A percentile compares a stretch with the other conserved stretches of the same genome.
phyloP scores from a whole-genome alignment of 148 eudicot species.

The Polygonum maritimum region DNA sequence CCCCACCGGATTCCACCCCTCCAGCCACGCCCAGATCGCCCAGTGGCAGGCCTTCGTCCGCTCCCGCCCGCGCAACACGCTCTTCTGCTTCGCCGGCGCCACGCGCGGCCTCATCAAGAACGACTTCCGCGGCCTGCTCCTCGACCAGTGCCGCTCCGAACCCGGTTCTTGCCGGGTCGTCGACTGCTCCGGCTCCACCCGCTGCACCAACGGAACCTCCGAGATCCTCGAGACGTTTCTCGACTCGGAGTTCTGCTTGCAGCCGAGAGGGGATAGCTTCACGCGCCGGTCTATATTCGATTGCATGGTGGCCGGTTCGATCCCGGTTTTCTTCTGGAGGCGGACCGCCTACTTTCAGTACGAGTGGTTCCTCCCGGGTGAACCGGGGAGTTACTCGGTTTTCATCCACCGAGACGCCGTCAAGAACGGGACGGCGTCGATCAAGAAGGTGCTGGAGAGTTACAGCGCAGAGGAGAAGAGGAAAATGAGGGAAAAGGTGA shows the following conservation, averaged over 20 bases:
- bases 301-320: conserved; percentile 91
- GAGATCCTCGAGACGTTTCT: conserved; percentile 58
- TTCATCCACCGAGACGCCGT: conserved; percentile 70
- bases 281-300: conserved; percentile 83
- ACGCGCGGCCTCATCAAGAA: conserved; percentile 54
- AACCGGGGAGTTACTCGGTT: conserved; percentile 83
- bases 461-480: conserved; percentile 37
- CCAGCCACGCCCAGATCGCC: conserved; percentile 17
- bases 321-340: conserved; percentile 89
- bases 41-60: conserved; percentile 50
- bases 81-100: conserved; percentile 76
- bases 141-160: conserved; percentile 51
- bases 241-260: conserved; percentile 68
- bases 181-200: conserved; percentile 46
- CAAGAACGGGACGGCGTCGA: conserved; percentile 48
- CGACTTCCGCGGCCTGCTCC: conserved; percentile 56
- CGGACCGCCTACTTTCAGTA: conserved; percentile 79
- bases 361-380: conserved; percentile 72
- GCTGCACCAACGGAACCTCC: conserved; percentile 53
- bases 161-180: conserved; percentile 49
- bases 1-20: conserved; percentile 77
- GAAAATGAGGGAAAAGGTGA: conserved; percentile 73
- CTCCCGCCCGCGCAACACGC: conserved; percentile 26
- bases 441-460: conserved; percentile 41
- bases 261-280: conserved; percentile 89